phyloP scores from a whole-genome alignment of 2,329 filamentous ascomycete species.

The Huntiella omanensis region DNA sequence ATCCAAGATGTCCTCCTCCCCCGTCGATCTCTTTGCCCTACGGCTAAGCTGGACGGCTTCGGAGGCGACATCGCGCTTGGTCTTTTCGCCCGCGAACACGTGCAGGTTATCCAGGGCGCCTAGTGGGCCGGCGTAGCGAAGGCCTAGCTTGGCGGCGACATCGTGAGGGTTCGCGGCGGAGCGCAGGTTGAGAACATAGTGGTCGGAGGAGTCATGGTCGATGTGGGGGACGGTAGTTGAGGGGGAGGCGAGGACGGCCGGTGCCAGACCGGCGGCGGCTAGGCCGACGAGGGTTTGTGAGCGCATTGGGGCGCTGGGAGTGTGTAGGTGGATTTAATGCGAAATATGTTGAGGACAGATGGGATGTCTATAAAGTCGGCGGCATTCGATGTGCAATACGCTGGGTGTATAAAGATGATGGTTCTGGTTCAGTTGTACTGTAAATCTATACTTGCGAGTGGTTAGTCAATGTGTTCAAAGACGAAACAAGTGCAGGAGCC shows the following conservation, averaged over 20 bases:
- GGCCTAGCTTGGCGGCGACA: slow-evolving; percentile 53
- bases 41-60: slow-evolving; percentile 16
- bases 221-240: slow-evolving; percentile 21
- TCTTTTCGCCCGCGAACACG: slow-evolving; percentile 59
- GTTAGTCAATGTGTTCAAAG: slow-evolving; percentile 2
- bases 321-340: neutral
- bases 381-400: too few relatives aligned
- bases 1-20: slow-evolving; percentile 43
- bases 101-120: slow-evolving; percentile 66
- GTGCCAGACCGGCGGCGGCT: slow-evolving; percentile 30
- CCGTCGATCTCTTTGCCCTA: slow-evolving; percentile 41
- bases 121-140: slow-evolving; percentile 64
- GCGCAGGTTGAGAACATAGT: slow-evolving; percentile 78
- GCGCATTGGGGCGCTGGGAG: slow-evolving; percentile 25
- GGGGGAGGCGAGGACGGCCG: slow-evolving; percentile 29
- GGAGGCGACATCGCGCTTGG: slow-evolving; percentile 36
- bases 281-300: slow-evolving; percentile 29
- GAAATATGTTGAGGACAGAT: neutral
- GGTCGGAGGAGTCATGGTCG: slow-evolving; percentile 67
- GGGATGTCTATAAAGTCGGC: too few relatives aligned
- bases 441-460: too few relatives aligned
- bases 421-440: neutral
- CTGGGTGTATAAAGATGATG: neutral
- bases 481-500: neutral
- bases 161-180: slow-evolving; percentile 43